phyloP scores from a whole-genome alignment of 305 asterid species.

The Plantago coronopus region DNA sequence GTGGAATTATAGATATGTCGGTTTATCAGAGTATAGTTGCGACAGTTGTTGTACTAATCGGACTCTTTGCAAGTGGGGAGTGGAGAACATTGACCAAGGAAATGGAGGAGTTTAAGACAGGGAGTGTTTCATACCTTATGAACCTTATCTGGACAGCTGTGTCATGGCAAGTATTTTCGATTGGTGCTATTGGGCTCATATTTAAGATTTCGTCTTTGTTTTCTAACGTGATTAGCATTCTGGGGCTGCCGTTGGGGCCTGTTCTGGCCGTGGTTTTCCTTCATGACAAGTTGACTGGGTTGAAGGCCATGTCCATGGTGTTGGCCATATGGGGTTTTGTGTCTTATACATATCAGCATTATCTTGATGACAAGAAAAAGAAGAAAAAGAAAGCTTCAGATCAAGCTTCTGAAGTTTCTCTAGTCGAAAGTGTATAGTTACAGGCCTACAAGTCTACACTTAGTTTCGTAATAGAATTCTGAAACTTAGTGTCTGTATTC shows the following conservation, averaged over 20 bases:
- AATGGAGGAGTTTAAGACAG: conserved; percentile 37
- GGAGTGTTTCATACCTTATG: conserved; percentile 40
- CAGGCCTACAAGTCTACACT: neutral
- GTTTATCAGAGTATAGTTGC: conserved; percentile 34
- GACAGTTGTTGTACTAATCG: conserved; percentile 20
- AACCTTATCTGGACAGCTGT: conserved; percentile 50
- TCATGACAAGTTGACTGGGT: conserved; percentile 47
- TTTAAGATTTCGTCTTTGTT: conserved; percentile 57
- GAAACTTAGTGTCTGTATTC: neutral
- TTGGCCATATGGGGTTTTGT: conserved; percentile 71
- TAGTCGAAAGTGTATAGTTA: conserved; percentile 16
- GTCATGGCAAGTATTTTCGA: conserved; percentile 46
- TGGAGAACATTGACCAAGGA: conserved; percentile 39
- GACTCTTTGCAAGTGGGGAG: conserved; percentile 54
- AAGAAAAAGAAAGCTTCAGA: conserved; percentile 17
- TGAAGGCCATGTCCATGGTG: conserved; percentile 54
- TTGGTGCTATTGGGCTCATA: conserved; percentile 49
- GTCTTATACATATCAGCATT: conserved; percentile 66
- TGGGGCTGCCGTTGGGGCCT: conserved; percentile 61
- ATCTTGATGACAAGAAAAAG: conserved; percentile 41
- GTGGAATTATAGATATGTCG: conserved; percentile 33
- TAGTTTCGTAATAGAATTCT: neutral
- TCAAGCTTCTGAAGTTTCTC: conserved; percentile 23
- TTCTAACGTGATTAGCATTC: conserved; percentile 57
- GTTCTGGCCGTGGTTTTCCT: conserved; percentile 53